Evolutionary conservation across 441 rosid species (phyloP).

Genomic region (Metrosideros polymorpha): DNA sequence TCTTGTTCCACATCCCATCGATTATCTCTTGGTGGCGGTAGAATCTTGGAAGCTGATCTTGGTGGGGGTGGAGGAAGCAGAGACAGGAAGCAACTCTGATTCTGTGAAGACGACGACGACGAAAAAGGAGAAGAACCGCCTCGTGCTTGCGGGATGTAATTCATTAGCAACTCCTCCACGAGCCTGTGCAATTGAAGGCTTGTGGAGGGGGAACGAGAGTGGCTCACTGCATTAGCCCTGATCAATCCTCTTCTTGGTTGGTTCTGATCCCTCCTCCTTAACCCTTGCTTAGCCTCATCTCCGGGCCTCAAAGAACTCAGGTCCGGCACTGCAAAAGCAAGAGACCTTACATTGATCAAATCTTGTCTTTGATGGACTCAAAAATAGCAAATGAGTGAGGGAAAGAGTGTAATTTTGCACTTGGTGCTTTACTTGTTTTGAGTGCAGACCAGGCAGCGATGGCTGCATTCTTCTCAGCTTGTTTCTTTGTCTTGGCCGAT

Average conservation of each 20-base stretch:
- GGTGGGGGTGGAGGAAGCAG: constrained; percentile 11
- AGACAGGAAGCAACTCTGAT: neutral
- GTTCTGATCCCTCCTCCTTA: constrained; percentile 31
- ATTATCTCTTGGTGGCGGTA: constrained; percentile 29
- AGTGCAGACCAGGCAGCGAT: constrained; percentile 76
- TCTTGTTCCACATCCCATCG: constrained; percentile 32
- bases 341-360: neutral
- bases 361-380: neutral
- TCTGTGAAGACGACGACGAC: neutral
- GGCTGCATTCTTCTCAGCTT: constrained; percentile 86
- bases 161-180: neutral
- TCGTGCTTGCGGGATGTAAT: neutral
- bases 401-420: neutral
- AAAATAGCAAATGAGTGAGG: neutral
- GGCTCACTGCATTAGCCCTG: constrained; percentile 10
- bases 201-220: constrained; percentile 3
- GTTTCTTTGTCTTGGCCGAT: constrained; percentile 68
- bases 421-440: constrained; percentile 22
- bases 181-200: neutral
- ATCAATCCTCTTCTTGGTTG: constrained; percentile 42
- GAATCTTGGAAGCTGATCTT: constrained; percentile 30
- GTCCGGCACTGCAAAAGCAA: constrained; percentile 35
- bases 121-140: neutral
- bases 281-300: constrained; percentile 20
- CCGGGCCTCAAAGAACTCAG: constrained; percentile 31